Evolutionary conservation across 768 basidiomycete species (phyloP).

Genomic region (Suillus weaverae): DNA sequence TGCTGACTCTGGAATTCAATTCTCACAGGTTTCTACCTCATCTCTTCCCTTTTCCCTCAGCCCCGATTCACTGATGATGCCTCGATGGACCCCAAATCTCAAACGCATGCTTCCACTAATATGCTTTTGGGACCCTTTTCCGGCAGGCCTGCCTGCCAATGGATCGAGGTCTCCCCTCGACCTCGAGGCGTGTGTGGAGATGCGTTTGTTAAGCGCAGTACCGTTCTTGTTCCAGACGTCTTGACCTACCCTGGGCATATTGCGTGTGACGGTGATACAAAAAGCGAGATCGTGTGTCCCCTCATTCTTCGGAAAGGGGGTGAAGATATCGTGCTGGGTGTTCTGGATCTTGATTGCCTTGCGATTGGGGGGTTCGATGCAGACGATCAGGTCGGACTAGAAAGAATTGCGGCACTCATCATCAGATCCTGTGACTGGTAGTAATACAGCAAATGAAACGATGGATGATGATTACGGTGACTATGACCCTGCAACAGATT

Average conservation of each 20-base stretch:
- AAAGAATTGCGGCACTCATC: conserved; percentile 66
- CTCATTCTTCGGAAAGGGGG: conserved; percentile 44
- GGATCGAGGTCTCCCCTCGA: conserved; percentile 58
- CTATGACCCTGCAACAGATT: background rate
- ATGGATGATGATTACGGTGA: conserved; percentile 1
- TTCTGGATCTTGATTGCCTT: conserved; percentile 87
- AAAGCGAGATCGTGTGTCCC: conserved; percentile 88
- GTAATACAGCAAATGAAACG: conserved; percentile 17
- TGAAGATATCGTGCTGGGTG: conserved; percentile 45
- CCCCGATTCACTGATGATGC: conserved; percentile 28
- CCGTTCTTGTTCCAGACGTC: conserved; percentile 76
- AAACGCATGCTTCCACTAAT: conserved; percentile 7
- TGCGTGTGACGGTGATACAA: conserved; percentile 88
- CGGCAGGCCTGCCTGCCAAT: conserved; percentile 90
- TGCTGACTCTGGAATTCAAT: conserved; percentile 22
- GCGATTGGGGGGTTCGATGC: conserved; percentile 68
- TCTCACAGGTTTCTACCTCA: conserved; percentile 80
- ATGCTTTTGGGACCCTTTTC: conserved; percentile 83
- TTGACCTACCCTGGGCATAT: conserved; percentile 88
- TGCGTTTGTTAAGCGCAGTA: conserved; percentile 56
- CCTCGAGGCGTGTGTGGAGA: conserved; percentile 84
- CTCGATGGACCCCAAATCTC: conserved; percentile 6
- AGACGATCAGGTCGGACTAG: conserved; percentile 76
- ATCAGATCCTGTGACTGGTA: conserved; percentile 70
- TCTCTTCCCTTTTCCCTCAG: conserved; percentile 60